Evolutionary conservation across 768 basidiomycete species (phyloP).

Genomic region (Suillus tomentosus): DNA sequence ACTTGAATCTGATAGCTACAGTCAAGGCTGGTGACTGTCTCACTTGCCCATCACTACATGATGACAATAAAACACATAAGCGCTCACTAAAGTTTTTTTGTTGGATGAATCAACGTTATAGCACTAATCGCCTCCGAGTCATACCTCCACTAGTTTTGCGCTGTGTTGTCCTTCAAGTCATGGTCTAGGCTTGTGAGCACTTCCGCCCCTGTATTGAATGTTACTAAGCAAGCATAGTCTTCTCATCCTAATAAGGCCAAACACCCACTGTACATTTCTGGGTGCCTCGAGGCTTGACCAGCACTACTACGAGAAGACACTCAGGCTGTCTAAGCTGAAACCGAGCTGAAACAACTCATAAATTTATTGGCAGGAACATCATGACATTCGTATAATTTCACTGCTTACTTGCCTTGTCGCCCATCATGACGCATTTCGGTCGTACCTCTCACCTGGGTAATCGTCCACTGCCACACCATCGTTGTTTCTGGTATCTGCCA

Average conservation of each 20-base stretch:
- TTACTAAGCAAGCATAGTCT: not conserved
- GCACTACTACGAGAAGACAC: constrained; percentile 8
- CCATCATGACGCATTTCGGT: constrained; percentile 18
- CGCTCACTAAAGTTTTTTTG: not conserved
- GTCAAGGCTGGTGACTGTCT: not conserved
- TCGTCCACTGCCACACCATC: constrained; percentile 6
- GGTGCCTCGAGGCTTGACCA: constrained; percentile 1
- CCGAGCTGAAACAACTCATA: not conserved
- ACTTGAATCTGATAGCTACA: not conserved
- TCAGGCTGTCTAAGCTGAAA: not conserved
- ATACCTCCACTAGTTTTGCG: no score
- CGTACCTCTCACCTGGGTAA: constrained; percentile 14
- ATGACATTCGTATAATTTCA: constrained; percentile 23
- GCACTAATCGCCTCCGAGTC: no score
- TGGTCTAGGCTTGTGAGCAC: no score
- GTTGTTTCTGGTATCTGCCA: constrained; percentile 15
- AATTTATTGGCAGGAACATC: constrained; percentile 14
- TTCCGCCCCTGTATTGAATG: no score
- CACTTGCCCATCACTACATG: not conserved
- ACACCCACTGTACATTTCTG: constrained; percentile 10
- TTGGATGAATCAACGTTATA: not conserved
- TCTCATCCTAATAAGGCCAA: constrained; percentile 23
- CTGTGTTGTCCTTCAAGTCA: no score
- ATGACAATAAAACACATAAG: not conserved
- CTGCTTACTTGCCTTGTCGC: constrained; percentile 6